These are phyloP conservation scores for Oxytropis ochrocephala DNA, from an alignment of 306 rosid genomes.

Conservation along the genomic window DNA sequence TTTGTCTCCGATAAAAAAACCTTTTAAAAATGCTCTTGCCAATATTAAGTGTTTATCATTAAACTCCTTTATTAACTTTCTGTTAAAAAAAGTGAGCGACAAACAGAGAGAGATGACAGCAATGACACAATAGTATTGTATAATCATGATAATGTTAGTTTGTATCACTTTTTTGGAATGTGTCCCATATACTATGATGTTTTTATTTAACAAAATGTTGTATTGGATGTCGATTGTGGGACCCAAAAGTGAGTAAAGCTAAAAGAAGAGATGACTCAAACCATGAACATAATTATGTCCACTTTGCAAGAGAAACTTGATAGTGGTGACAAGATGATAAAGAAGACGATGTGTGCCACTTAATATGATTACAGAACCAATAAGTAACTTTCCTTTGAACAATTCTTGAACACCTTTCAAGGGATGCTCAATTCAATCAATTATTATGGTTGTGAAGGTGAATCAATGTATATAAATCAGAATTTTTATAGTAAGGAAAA, in stretches of 20 bases:
- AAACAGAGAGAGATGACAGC: too few species aligned
- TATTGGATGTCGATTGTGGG: constrained; percentile 22
- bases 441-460: too few species aligned
- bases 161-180: constrained; percentile 23
- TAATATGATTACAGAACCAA: neutral
- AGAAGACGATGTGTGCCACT: constrained; percentile 22
- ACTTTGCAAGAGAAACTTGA: constrained; percentile 24
- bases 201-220: neutral
- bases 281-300: neutral
- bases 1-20: too few species aligned
- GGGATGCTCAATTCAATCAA: too few species aligned
- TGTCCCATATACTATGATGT: constrained; percentile 4
- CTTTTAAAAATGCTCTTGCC: too few species aligned
- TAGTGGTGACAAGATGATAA: constrained; percentile 13
- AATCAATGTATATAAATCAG: neutral
- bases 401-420: constrained; percentile 10
- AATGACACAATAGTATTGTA: too few species aligned
- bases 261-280: neutral
- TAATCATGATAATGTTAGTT: constrained; percentile 9
- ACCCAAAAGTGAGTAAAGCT: neutral
- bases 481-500: neutral
- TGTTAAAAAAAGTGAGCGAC: too few species aligned
- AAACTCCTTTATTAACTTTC: too few species aligned
- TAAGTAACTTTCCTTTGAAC: constrained; percentile 11
- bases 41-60: too few species aligned